These are phyloP conservation scores for Carex scoparia DNA, from an alignment of 176 grass and related monocot species.

Conservation along the genomic window DNA sequence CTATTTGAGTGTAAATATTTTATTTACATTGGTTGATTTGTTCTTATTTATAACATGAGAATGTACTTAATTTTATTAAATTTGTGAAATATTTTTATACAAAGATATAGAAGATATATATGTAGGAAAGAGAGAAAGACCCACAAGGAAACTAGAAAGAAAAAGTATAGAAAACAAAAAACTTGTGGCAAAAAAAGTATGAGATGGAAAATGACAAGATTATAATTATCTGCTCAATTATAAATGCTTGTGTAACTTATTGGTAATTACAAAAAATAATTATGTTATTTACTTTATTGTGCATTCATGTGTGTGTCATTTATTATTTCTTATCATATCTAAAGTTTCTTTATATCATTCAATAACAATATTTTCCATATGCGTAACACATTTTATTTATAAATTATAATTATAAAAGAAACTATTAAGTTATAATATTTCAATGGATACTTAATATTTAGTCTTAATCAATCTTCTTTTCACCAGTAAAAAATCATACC, in stretches of 20 bases:
- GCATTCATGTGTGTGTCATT: neutral
- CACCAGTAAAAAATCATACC: too few species aligned
- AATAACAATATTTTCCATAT: neutral
- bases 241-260: neutral
- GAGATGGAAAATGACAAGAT: neutral
- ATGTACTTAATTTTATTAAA: neutral
- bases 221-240: neutral
- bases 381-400: too few species aligned
- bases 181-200: neutral
- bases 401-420: too few species aligned
- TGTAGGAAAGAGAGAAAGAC: neutral
- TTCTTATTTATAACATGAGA: neutral
- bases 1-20: neutral
- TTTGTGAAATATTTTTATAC: neutral
- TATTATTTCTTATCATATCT: neutral
- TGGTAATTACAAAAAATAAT: neutral
- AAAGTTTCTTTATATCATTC: neutral
- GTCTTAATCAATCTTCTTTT: too few species aligned
- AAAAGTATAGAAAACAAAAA: neutral
- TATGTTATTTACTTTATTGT: neutral
- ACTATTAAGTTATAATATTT: too few species aligned
- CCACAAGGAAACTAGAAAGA: neutral
- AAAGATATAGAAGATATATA: neutral
- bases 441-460: too few species aligned
- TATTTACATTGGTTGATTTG: neutral